Base-by-base conservation (phyloP, 495 filamentous ascomycete genomes). In the Aspergillus conjunctus region DNA sequence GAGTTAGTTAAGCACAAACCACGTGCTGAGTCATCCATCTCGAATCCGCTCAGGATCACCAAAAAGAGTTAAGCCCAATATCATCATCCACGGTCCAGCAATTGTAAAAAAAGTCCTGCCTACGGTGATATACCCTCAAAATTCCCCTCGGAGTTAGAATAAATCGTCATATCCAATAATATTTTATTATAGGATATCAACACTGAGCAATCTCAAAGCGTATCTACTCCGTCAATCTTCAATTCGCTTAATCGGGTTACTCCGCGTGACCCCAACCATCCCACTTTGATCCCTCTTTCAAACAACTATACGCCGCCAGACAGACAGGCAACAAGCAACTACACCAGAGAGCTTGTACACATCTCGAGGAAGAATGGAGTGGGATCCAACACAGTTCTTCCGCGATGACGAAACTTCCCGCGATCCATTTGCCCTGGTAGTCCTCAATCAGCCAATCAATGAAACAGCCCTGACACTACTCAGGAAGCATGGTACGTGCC, bases 361-460 rank as follows among this genome's bases (percentile, higher is more conserved):
- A 5, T 5, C 26, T 26, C 26, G 26, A 26, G 26, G 2, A 2
- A 26, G 26, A 26, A 26, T 80, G 66, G 74, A 78, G 54, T 87
- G 83, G 83, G 69, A 80, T 68, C 84, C 83, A 14, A 79, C 76
- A 26, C 70, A 67, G 21, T 82, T 84, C 63, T 81, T 83, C 60
- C 69, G 73, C 48, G 61, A 70, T 18, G 58, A 60, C 8, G 66
- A 52, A 14, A 33, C 26, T 1, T 12, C 65, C 1, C 68, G 69
- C n/a, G 63, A 66, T 15, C 71, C 72, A 34, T 89, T 85, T 62
- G 85, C 84, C 2, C 74, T 93, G 21, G 64, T 93, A 30, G 71
- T 91, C 12, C 79, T 93, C 39, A 91, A 94, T 67, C 87, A 91
- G 62, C 87, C 88, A 41, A 84, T 92, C 53, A 79, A 80, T 3